phyloP scores from a whole-genome alignment of 2,329 filamentous ascomycete genomes.

The Microsporum audouinii region DNA sequence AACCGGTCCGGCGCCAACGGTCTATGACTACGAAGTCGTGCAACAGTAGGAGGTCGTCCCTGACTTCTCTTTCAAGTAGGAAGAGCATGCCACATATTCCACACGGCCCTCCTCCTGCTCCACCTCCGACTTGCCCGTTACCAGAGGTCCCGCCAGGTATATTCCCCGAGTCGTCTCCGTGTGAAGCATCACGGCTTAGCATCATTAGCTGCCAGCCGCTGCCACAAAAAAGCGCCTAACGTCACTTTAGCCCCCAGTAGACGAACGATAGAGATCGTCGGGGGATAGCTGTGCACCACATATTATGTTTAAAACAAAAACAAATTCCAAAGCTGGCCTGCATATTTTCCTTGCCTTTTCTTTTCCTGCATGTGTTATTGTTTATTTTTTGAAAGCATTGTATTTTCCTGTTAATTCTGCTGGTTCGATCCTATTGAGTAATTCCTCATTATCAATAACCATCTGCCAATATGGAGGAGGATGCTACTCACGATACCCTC shows the following conservation, averaged over 20 bases:
- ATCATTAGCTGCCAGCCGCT: neutral
- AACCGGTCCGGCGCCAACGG: neutral
- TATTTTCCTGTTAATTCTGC: neutral
- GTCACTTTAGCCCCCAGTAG: neutral
- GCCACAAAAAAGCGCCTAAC: neutral
- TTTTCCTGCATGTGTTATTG: neutral
- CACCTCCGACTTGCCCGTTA: slow-evolving; percentile 21
- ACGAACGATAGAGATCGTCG: neutral
- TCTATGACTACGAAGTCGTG: neutral
- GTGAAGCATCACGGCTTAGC: neutral
- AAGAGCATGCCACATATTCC: slow-evolving; percentile 18
- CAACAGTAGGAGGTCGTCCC: neutral
- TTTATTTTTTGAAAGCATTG: neutral
- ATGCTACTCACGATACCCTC: neutral
- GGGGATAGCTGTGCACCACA: neutral
- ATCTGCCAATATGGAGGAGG: neutral
- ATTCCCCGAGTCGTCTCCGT: slow-evolving; percentile 27
- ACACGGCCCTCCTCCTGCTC: slow-evolving; percentile 18
- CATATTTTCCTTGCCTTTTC: neutral
- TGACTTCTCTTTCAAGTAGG: slow-evolving; percentile 9
- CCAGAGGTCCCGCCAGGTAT: slow-evolving; percentile 16
- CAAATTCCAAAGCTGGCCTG: neutral
- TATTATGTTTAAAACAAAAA: neutral
- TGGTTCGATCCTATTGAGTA: neutral
- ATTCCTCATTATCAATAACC: neutral